A percentile compares a stretch with the other conserved stretches of the same genome.
Evolutionary conservation across 139 green algal genomes (phyloP).

Genomic region (Chlorella sp.): DNA sequence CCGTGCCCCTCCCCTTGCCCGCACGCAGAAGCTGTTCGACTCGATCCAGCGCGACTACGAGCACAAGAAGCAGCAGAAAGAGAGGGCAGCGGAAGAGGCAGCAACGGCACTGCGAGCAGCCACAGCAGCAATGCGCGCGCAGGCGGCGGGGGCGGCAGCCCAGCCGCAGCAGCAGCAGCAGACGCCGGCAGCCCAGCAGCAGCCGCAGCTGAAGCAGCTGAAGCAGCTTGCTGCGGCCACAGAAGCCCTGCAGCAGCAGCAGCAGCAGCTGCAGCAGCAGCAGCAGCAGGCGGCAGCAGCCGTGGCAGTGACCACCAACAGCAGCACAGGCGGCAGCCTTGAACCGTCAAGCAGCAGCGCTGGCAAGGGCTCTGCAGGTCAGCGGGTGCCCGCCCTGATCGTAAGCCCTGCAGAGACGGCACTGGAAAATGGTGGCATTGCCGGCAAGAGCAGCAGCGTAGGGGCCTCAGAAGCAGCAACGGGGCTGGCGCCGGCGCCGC

Average conservation of each 20-base stretch:
- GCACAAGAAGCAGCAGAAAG: neutral
- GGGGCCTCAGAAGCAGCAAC: neutral
- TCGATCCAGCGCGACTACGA: conserved; percentile 1
- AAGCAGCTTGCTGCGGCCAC: neutral
- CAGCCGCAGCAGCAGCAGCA: neutral
- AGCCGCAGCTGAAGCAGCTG: neutral
- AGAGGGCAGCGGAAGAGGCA: neutral
- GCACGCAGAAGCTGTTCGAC: conserved; percentile 34
- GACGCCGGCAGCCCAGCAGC: neutral
- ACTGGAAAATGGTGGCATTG: too few species aligned
- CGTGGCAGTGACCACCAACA: neutral
- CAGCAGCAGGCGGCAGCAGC: neutral
- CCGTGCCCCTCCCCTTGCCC: too few species aligned
- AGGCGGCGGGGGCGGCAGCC: neutral
- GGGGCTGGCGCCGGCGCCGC: too few species aligned
- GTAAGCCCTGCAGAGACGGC: too few species aligned
- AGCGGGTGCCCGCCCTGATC: too few species aligned
- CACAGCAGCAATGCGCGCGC: neutral
- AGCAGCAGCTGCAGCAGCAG: neutral
- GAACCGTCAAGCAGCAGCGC: too few species aligned
- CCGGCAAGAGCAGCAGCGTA: too few species aligned
- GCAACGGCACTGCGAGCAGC: neutral
- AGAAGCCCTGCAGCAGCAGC: neutral
- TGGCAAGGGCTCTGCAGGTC: too few species aligned
- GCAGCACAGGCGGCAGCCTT: neutral